Evolutionary conservation across 2,329 filamentous ascomycete genomes (phyloP), one percentile per base, ranked within the genome.

Genomic region (Hortaea werneckii): DNA sequence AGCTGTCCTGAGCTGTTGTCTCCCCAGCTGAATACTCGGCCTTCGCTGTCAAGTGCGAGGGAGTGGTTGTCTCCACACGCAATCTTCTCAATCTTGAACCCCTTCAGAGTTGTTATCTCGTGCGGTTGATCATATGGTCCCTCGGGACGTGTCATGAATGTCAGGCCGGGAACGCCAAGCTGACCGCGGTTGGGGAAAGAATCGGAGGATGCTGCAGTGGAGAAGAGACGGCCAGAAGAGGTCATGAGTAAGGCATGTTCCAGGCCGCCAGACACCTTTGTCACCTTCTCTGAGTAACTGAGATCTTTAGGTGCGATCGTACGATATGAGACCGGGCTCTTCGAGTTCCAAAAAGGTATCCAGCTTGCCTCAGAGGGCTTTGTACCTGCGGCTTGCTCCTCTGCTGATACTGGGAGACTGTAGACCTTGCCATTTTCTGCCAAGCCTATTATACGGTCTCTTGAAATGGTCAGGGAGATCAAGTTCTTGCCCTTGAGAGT

Each of bases 1-100:
- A 96, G 75, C 65, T 96, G 92, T n/a, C 92, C 92, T 38, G 79
- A 78, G 0, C 82, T 81, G 67, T 96, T 96, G 65, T 96, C 89
- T 34, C 92, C 92, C 67, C 94, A 96, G 5, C 81, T 75, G 64
- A 92, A 95, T 11, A 92, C 76, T 11, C 80, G 78, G 11, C 90
- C 90, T 43, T 83, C 73, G 49, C 78, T 77, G 60, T 90, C 86
- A 11, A 88, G 74, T 0, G 80, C 85, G 1, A 94, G 69, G 4
- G 87, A 94, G 67, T 98, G 92, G 54, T 82, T 80, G 60, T 95
- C 88, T 26, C 92, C 92, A 1, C 87, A 72, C 1, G 90, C 89
- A 47, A 96, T 82, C 53, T 85, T 77, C 5, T 72, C 67, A 40
- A 92, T 79, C 4, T 85, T 76, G 52, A 83, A 83, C 5, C 82